Evolutionary conservation across 2,329 filamentous ascomycete genomes (phyloP).

Genomic region (Cadophora gregata): DNA sequence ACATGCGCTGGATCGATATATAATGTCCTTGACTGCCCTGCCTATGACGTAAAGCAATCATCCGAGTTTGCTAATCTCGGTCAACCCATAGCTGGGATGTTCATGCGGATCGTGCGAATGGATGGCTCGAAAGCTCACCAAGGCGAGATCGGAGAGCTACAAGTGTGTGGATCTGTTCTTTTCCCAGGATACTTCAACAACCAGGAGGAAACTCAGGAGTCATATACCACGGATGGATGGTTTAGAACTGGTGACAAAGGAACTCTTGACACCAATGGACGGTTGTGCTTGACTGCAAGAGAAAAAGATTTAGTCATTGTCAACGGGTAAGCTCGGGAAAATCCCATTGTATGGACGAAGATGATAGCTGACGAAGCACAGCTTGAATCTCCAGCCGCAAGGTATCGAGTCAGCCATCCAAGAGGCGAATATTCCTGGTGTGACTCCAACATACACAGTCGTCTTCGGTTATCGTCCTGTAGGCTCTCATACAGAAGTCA

Average conservation of each 20-base stretch:
- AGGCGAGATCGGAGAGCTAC: constrained; percentile 44
- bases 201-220: constrained; percentile 58
- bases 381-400: constrained; percentile 48
- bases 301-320: constrained; percentile 53
- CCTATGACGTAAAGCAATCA: constrained; percentile 45
- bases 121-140: constrained; percentile 20
- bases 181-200: constrained; percentile 58
- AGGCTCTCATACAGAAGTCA: constrained; percentile 46
- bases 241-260: constrained; percentile 51
- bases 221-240: constrained; percentile 57
- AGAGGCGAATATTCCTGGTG: constrained; percentile 39
- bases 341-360: too few relatives aligned
- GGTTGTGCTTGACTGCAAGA: constrained; percentile 48
- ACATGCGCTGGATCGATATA: constrained; percentile 58
- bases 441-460: constrained; percentile 44
- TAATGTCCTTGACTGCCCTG: constrained; percentile 48
- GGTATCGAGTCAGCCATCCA: constrained; percentile 51
- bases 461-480: constrained; percentile 48
- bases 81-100: constrained; percentile 46
- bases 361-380: too few relatives aligned
- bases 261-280: constrained; percentile 45
- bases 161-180: constrained; percentile 57
- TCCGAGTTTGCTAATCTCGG: constrained; percentile 49
- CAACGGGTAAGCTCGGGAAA: constrained; percentile 51
- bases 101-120: constrained; percentile 47